Evolutionary conservation across 1,284 basidiomycete genomes (phyloP).

Genomic region (Ganoderma resinaceum): DNA sequence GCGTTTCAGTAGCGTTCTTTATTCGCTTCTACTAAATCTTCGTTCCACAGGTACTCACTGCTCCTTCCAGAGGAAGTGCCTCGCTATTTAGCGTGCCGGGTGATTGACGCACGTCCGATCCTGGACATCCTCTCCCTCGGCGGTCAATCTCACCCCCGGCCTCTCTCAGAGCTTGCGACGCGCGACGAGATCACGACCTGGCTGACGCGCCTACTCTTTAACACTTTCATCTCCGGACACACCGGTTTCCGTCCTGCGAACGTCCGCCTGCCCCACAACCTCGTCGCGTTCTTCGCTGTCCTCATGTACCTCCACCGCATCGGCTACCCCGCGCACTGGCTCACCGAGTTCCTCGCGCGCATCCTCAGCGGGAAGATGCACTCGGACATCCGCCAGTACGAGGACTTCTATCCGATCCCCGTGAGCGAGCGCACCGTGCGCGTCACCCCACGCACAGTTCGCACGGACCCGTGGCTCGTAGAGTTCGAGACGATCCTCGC

Average conservation of each 20-base stretch:
- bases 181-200: slow-evolving; percentile 44
- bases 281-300: slow-evolving; percentile 45
- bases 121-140: slow-evolving; percentile 35
- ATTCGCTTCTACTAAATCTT: background rate
- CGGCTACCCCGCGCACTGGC: slow-evolving; percentile 45
- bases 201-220: slow-evolving; percentile 48
- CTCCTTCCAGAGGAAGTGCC: slow-evolving; percentile 36
- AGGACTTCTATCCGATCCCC: slow-evolving; percentile 40
- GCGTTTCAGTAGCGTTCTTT: background rate
- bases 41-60: slow-evolving; percentile 41
- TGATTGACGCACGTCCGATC: slow-evolving; percentile 30
- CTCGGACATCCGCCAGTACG: slow-evolving; percentile 40
- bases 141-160: slow-evolving; percentile 32
- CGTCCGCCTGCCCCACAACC: slow-evolving; percentile 46
- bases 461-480: slow-evolving; percentile 41
- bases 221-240: slow-evolving; percentile 42
- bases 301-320: slow-evolving; percentile 45
- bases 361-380: slow-evolving; percentile 39
- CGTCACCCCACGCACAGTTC: slow-evolving; percentile 34
- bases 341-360: slow-evolving; percentile 43
- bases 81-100: slow-evolving; percentile 39
- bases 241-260: slow-evolving; percentile 36
- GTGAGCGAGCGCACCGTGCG: slow-evolving; percentile 33
- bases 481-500: slow-evolving; percentile 44
- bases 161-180: slow-evolving; percentile 40